Conservation (phyloP, 768 basidiomycete genomes). For the Trametes sanguinea region DNA sequence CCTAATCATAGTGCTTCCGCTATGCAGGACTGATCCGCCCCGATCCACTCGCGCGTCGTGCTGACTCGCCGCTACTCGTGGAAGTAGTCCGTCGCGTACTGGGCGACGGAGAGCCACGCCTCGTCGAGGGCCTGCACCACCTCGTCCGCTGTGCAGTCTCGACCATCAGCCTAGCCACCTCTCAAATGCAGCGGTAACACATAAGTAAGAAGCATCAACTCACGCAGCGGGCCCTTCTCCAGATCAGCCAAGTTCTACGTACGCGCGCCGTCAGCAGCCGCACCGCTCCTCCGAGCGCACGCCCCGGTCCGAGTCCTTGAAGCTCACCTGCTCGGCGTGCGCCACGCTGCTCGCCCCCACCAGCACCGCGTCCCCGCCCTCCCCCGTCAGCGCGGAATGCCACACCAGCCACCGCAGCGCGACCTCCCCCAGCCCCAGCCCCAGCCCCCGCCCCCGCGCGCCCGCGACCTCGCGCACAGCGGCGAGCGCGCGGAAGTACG, state of each 20-base stretch:
- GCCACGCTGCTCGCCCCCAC: conserved; percentile 62
- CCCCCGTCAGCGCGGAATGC: conserved; percentile 49
- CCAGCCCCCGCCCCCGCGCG: conserved; percentile 32
- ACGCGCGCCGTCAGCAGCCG: not conserved
- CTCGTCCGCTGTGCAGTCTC: conserved; percentile 44
- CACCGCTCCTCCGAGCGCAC: not conserved
- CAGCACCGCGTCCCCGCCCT: conserved; percentile 52
- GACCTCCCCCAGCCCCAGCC: conserved; percentile 43
- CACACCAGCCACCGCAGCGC: conserved; percentile 50
- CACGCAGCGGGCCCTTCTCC: conserved; percentile 49
- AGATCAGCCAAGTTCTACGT: conserved; percentile 50
- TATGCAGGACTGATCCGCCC: too few species aligned
- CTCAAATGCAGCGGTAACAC: too few species aligned
- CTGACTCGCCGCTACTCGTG: not conserved
- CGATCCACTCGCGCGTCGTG: too few species aligned
- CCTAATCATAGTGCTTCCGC: too few species aligned
- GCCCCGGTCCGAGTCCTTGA: too few species aligned
- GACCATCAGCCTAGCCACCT: too few species aligned
- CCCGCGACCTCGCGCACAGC: conserved; percentile 45
- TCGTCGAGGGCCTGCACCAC: conserved; percentile 51
- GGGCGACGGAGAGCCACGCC: conserved; percentile 49
- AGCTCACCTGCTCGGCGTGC: conserved; percentile 53
- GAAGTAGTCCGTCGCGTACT: conserved; percentile 36
- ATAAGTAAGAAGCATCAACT: not conserved
- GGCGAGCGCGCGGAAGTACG: conserved; percentile 51